Conservation (phyloP, 2,329 filamentous ascomycete genomes). For the Colletotrichum acutatum region DNA sequence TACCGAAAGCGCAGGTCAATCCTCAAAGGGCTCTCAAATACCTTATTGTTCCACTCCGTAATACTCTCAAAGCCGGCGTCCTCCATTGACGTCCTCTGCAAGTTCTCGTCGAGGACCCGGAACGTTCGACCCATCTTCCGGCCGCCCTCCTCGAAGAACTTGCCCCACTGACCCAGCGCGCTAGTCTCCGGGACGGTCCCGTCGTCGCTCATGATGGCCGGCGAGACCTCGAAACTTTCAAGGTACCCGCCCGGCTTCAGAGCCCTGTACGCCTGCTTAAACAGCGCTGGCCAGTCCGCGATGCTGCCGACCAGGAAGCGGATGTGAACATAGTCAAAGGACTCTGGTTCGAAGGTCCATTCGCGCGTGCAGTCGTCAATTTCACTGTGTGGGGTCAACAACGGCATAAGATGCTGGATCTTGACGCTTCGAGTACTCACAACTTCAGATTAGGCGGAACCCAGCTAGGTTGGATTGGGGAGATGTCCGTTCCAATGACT, state of each 20-base stretch:
- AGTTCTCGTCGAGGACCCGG: conserved; percentile 42
- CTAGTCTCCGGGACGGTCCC: conserved; percentile 42
- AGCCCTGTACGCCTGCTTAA: conserved; percentile 59
- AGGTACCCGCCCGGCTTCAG: conserved; percentile 59
- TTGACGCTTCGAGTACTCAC: background rate
- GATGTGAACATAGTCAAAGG: conserved; percentile 69
- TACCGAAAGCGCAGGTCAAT: background rate
- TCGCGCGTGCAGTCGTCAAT: conserved; percentile 69
- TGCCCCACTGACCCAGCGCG: conserved; percentile 47
- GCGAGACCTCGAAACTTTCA: conserved; percentile 51
- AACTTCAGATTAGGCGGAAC: conserved; percentile 66
- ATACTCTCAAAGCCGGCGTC: conserved; percentile 42
- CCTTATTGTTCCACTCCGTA: conserved; percentile 37
- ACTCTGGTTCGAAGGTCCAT: conserved; percentile 57
- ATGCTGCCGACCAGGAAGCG: conserved; percentile 64
- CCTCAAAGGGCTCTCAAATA: background rate
- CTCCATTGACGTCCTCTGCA: conserved; percentile 45
- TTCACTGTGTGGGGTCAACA: conserved; percentile 52
- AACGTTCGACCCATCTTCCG: conserved; percentile 46
- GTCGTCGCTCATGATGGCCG: conserved; percentile 43
- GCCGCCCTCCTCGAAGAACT: conserved; percentile 47
- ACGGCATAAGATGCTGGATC: conserved; percentile 39
- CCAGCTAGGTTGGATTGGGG: conserved; percentile 65
- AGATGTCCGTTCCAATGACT: conserved; percentile 66
- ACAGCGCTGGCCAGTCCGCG: conserved; percentile 61